Evolutionary conservation across 176 grass and related monocot genomes (phyloP).

Genomic region (Oryza glumipatula): DNA sequence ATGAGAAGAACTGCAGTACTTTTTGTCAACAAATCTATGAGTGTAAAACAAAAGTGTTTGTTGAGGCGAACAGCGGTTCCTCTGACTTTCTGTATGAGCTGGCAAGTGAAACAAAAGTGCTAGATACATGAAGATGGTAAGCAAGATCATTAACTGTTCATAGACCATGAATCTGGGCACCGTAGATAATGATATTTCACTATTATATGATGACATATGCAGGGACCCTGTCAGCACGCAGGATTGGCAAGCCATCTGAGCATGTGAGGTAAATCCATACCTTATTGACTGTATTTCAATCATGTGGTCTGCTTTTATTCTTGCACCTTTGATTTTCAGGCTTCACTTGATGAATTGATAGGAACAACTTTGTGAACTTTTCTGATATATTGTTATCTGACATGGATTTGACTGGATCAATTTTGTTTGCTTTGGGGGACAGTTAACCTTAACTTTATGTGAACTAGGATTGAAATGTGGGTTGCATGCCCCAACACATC

Average conservation of each 20-base stretch:
- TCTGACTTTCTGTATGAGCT: constrained; percentile 9
- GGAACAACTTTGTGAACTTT: neutral
- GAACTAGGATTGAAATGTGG: neutral
- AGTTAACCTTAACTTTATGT: neutral
- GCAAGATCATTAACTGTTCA: neutral
- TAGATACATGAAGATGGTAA: neutral
- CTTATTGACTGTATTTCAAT: constrained; percentile 53
- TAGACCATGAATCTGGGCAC: neutral
- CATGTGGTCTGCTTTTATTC: constrained; percentile 44
- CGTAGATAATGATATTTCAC: neutral
- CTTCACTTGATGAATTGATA: constrained; percentile 50
- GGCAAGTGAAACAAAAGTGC: neutral
- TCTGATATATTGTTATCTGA: neutral
- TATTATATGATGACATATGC: neutral
- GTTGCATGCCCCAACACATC: neutral
- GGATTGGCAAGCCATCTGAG: neutral
- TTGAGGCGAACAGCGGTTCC: constrained; percentile 23
- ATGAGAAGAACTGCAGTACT: constrained; percentile 44
- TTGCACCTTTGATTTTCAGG: constrained; percentile 36
- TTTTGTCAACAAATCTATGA: constrained; percentile 30
- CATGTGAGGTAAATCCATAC: constrained; percentile 24
- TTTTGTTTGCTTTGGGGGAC: neutral
- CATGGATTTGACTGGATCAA: neutral
- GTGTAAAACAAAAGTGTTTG: constrained; percentile 24
- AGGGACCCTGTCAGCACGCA: neutral